Percentiles rank a stretch among this genome's conserved stretches.
Conservation (phyloP, 148 eudicot species). For the Fagopyrum homotropicum region DNA sequence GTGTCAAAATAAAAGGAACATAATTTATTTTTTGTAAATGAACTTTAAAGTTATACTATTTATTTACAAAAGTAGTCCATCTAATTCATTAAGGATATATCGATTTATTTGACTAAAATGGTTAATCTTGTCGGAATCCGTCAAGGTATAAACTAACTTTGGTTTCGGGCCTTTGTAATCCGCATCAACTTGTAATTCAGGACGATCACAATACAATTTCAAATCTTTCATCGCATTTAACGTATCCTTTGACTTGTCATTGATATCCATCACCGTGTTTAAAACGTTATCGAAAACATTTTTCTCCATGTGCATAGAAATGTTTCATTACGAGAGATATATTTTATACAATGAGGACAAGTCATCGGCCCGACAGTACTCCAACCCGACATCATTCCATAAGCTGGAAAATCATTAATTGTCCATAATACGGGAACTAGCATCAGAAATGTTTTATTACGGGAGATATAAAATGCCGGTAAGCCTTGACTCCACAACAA, state of each 20-base stretch:
- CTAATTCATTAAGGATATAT: too few species aligned
- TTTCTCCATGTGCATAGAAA: too few species aligned
- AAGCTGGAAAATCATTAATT: not conserved
- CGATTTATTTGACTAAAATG: too few species aligned
- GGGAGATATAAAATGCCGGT: not conserved
- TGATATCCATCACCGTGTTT: too few species aligned
- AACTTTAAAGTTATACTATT: too few species aligned
- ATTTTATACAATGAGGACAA: not conserved
- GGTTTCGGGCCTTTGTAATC: not conserved
- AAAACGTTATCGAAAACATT: too few species aligned
- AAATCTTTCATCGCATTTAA: not conserved
- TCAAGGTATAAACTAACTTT: constrained; percentile 7
- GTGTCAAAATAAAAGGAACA: too few species aligned
- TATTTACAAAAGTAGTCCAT: too few species aligned
- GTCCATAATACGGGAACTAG: not conserved
- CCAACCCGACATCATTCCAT: constrained; percentile 3
- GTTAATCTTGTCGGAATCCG: too few species aligned
- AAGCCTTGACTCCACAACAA: not conserved
- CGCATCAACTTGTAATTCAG: not conserved
- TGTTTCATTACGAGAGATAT: too few species aligned
- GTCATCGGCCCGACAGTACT: not conserved
- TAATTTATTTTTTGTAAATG: too few species aligned
- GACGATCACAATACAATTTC: not conserved
- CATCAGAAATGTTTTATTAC: not conserved
- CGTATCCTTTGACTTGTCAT: too few species aligned